Conservation (phyloP, 352 stramenopile species). For the Phytophthora boehmeriae region DNA sequence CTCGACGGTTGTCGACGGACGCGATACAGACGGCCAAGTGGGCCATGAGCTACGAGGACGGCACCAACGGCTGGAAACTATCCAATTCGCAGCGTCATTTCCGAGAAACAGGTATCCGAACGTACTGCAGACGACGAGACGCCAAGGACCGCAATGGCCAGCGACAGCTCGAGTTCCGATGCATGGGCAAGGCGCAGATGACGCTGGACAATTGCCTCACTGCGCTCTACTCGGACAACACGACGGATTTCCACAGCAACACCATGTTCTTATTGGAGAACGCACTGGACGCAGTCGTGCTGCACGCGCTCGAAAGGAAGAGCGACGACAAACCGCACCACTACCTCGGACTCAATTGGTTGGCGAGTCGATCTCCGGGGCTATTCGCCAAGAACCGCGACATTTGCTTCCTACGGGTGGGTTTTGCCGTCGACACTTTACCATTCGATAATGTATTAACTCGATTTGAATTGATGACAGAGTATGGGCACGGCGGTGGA, state of each 20-base stretch:
- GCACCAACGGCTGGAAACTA: conserved; percentile 66
- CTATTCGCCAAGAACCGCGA: conserved; percentile 71
- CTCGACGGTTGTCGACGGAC: conserved; percentile 42
- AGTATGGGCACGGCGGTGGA: conserved; percentile 58
- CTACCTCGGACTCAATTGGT: conserved; percentile 77
- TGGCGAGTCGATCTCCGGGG: conserved; percentile 44
- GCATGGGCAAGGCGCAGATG: conserved; percentile 63
- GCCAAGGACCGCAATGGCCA: conserved; percentile 37
- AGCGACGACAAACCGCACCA: conserved; percentile 49
- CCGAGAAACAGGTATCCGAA: conserved; percentile 65
- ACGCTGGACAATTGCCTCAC: conserved; percentile 50
- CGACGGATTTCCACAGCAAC: conserved; percentile 62
- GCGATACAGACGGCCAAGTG: conserved; percentile 50
- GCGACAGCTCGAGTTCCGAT: conserved; percentile 63
- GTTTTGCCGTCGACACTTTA: background rate
- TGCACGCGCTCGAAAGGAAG: conserved; percentile 50
- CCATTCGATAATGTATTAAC: background rate
- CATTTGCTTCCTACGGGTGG: conserved; percentile 59
- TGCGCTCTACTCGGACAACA: conserved; percentile 67
- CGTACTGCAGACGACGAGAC: conserved; percentile 55
- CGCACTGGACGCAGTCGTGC: conserved; percentile 64
- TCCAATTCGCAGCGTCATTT: conserved; percentile 73
- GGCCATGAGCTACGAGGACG: conserved; percentile 69
- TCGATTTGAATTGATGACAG: conserved; percentile 15
- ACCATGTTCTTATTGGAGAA: conserved; percentile 58